phyloP scores from a whole-genome alignment of 495 filamentous ascomycete species.

The Trypethelium eluteriae region DNA sequence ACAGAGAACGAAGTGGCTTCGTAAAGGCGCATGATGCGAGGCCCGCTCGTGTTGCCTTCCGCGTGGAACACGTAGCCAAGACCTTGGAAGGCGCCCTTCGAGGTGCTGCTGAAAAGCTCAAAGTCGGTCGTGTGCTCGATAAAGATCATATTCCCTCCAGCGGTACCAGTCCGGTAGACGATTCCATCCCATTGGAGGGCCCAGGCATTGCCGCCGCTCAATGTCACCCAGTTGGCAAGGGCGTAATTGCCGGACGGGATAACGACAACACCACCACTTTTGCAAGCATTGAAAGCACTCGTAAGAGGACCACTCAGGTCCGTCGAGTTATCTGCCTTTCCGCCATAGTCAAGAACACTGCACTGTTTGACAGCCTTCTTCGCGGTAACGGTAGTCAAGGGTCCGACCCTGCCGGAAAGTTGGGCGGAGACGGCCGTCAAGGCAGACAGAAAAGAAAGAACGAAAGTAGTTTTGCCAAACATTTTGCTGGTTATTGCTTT shows the following conservation, averaged over 20 bases:
- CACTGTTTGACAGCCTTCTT: constrained; percentile 28
- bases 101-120: constrained; percentile 29
- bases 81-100: constrained; percentile 31
- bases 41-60: constrained; percentile 26
- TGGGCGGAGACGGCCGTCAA: constrained; percentile 20
- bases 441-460: background rate
- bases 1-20: constrained; percentile 29
- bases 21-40: constrained; percentile 32
- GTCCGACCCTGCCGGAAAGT: constrained; percentile 20
- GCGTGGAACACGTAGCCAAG: constrained; percentile 34
- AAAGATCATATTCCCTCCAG: constrained; percentile 38
- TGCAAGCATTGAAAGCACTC: constrained; percentile 24
- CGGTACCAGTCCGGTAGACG: constrained; percentile 34
- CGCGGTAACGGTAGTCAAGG: constrained; percentile 20
- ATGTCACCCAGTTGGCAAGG: constrained; percentile 33
- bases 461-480: constrained; percentile 8
- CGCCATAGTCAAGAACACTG: constrained; percentile 29
- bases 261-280: constrained; percentile 24
- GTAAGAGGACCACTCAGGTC: constrained; percentile 20
- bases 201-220: constrained; percentile 31
- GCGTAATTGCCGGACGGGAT: constrained; percentile 26
- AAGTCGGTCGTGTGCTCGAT: constrained; percentile 30
- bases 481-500: background rate
- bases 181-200: constrained; percentile 36
- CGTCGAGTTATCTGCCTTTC: constrained; percentile 23